Evolutionary conservation across 768 basidiomycete genomes (phyloP).

Genomic region (Tulasnella sp.): DNA sequence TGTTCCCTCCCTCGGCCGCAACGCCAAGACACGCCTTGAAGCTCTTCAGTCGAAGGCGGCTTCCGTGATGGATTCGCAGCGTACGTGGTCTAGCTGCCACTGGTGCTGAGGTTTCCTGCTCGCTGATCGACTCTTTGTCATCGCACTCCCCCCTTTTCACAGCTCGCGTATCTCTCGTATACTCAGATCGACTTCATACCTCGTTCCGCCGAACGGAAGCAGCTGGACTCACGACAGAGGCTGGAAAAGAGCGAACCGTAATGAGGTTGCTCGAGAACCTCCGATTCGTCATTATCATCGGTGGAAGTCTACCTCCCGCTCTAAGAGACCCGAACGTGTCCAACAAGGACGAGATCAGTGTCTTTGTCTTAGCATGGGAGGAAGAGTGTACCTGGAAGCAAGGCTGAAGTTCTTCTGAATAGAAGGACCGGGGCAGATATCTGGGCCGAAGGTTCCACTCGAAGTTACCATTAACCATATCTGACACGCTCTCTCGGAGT

Average conservation of each 20-base stretch:
- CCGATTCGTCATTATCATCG: conserved; percentile 16
- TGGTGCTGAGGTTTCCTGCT: too few relatives aligned
- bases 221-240: neutral
- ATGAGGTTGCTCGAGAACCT: conserved; percentile 5
- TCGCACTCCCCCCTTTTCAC: neutral
- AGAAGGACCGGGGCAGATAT: too few relatives aligned
- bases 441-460: too few relatives aligned
- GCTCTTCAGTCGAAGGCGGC: neutral
- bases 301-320: neutral
- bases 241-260: neutral
- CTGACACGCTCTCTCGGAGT: neutral
- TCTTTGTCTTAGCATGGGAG: conserved; percentile 28
- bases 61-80: neutral
- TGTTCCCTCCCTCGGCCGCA: neutral
- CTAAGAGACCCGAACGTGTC: neutral
- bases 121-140: too few relatives aligned
- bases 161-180: conserved; percentile 6
- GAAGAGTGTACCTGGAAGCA: conserved; percentile 23
- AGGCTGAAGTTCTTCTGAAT: neutral
- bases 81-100: neutral
- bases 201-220: neutral
- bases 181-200: neutral
- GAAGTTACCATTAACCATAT: too few relatives aligned
- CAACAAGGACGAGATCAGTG: conserved; percentile 4
- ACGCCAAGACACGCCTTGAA: neutral